phyloP scores from a whole-genome alignment of 2,329 filamentous ascomycete genomes.

The Phaeosphaeria sp. region DNA sequence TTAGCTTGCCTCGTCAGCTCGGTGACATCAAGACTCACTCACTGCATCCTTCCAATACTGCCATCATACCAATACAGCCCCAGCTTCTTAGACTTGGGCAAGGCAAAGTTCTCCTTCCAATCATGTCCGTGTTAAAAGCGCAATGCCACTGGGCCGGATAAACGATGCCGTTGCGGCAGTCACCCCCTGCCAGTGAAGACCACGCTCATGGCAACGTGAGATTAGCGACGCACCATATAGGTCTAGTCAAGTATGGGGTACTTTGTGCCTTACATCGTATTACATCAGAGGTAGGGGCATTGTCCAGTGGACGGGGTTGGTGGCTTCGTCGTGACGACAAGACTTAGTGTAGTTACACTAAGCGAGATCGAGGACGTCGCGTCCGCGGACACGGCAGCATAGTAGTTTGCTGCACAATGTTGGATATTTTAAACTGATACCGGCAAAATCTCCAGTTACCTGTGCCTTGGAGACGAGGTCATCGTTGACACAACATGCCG shows the following conservation, averaged over 20 bases:
- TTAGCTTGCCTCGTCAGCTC: background rate
- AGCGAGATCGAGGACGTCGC: conserved; percentile 8
- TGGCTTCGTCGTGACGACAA: conserved; percentile 16
- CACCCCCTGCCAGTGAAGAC: background rate
- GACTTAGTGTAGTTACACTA: conserved; percentile 13
- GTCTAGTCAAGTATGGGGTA: conserved; percentile 17
- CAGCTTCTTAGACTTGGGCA: background rate
- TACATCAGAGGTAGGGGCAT: conserved; percentile 5
- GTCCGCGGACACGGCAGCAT: conserved; percentile 3
- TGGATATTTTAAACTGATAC: background rate
- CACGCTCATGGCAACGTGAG: conserved; percentile 3
- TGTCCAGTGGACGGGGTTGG: conserved; percentile 4
- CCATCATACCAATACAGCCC: background rate
- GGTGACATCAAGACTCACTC: conserved; percentile 10
- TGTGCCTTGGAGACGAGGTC: no score
- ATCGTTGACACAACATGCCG: no score
- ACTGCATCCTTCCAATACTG: background rate
- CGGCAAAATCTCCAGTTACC: no score
- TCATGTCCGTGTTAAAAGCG: background rate
- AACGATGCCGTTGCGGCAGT: conserved; percentile 7
- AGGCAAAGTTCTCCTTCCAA: conserved; percentile 5
- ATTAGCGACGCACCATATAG: conserved; percentile 10
- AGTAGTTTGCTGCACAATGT: background rate
- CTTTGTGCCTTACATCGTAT: conserved; percentile 10
- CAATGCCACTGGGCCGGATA: conserved; percentile 3